phyloP scores from a whole-genome alignment of 2,329 filamentous ascomycete species.

The Verticillium klebahnii region DNA sequence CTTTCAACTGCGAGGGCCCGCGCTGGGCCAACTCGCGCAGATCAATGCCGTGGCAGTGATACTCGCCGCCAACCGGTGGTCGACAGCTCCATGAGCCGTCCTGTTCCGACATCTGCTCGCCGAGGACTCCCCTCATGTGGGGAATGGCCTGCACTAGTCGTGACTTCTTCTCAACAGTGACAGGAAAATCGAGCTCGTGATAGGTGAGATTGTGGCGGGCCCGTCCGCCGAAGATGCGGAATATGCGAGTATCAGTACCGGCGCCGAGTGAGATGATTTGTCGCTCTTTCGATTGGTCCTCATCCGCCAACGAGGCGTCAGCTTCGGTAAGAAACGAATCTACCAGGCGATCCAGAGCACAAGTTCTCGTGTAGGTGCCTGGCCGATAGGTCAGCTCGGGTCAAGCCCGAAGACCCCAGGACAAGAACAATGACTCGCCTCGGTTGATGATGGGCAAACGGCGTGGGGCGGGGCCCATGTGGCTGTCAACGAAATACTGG shows the following conservation, averaged over 20 bases:
- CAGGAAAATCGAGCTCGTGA: conserved; percentile 87
- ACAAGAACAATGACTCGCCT: conserved; percentile 51
- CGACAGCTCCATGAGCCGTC: conserved; percentile 36
- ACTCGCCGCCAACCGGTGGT: conserved; percentile 35
- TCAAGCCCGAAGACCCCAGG: background rate
- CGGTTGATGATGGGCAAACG: conserved; percentile 90
- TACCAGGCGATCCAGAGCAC: conserved; percentile 75
- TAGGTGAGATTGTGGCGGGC: conserved; percentile 55
- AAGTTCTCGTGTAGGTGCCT: conserved; percentile 92
- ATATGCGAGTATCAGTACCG: conserved; percentile 86
- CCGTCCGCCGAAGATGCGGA: conserved; percentile 60
- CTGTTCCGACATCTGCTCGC: conserved; percentile 22
- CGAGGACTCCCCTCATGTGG: conserved; percentile 32
- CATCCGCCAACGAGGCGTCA: background rate
- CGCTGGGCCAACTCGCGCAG: conserved; percentile 19
- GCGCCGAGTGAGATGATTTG: conserved; percentile 93
- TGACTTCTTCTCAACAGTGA: conserved; percentile 67
- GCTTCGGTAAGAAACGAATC: conserved; percentile 57
- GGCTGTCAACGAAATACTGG: conserved; percentile 55
- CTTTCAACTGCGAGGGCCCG: conserved; percentile 16
- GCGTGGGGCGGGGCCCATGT: conserved; percentile 45
- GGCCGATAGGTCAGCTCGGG: conserved; percentile 11
- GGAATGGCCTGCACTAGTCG: conserved; percentile 43
- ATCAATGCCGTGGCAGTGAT: conserved; percentile 44
- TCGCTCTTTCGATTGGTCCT: conserved; percentile 14